phyloP scores from a whole-genome alignment of 805 yeast genomes.

The Brettanomyces anomalus region DNA sequence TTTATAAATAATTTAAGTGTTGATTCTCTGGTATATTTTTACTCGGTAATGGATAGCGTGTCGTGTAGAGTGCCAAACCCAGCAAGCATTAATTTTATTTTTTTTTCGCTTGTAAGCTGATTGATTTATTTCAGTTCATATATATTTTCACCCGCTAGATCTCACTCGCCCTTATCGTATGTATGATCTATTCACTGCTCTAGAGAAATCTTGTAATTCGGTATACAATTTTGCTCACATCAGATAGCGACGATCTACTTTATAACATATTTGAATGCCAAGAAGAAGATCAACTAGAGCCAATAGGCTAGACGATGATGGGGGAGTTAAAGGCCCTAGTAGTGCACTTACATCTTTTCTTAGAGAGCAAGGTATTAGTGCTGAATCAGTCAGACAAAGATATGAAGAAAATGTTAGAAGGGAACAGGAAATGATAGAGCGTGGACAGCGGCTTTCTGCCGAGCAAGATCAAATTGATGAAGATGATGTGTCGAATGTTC shows the following conservation, averaged over 20 bases:
- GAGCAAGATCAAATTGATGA: slow-evolving; percentile 12
- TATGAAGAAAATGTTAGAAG: slow-evolving; percentile 24
- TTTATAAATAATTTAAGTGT: too few relatives aligned
- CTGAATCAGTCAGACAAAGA: slow-evolving; percentile 58
- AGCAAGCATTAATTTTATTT: neutral
- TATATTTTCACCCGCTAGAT: neutral
- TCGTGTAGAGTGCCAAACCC: too few relatives aligned
- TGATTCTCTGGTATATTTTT: too few relatives aligned
- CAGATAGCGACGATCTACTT: too few relatives aligned
- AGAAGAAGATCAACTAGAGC: slow-evolving; percentile 15
- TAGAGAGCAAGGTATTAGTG: slow-evolving; percentile 80
- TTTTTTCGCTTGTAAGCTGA: too few relatives aligned
- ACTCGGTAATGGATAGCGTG: too few relatives aligned
- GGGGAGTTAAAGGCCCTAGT: slow-evolving; percentile 49
- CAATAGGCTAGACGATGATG: slow-evolving; percentile 5
- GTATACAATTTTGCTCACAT: too few relatives aligned
- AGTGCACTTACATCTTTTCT: slow-evolving; percentile 87
- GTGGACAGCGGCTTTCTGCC: slow-evolving; percentile 11
- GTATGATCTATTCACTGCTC: too few relatives aligned
- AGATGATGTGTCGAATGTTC: slow-evolving; percentile 5
- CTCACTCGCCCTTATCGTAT: too few relatives aligned
- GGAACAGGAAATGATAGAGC: slow-evolving; percentile 26
- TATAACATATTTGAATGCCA: slow-evolving; percentile 14
- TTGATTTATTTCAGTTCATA: neutral
- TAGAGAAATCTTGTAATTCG: too few relatives aligned